Evolutionary conservation across 2,329 filamentous ascomycete genomes (phyloP).

Genomic region (Fusarium siculi): DNA sequence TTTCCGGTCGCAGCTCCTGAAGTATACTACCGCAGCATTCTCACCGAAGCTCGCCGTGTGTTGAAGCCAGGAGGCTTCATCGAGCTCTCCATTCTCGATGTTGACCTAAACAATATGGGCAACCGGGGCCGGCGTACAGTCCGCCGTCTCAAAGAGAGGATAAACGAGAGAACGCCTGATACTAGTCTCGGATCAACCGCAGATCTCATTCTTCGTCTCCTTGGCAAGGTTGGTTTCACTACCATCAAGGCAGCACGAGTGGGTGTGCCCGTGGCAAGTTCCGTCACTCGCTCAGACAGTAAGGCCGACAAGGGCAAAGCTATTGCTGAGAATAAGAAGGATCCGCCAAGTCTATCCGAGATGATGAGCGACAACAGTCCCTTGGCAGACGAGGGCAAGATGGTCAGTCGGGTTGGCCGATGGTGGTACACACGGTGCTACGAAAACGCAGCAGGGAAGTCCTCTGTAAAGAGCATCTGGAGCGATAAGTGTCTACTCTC

Average conservation of each 20-base stretch:
- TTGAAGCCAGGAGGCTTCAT: slow-evolving; percentile 81
- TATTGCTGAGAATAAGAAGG: slow-evolving; percentile 45
- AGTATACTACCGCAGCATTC: slow-evolving; percentile 73
- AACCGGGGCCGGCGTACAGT: slow-evolving; percentile 74
- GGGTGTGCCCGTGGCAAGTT: slow-evolving; percentile 76
- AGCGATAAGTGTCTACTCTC: slow-evolving; percentile 76
- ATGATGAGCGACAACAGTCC: slow-evolving; percentile 76
- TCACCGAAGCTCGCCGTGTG: slow-evolving; percentile 81
- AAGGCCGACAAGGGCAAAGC: slow-evolving; percentile 24
- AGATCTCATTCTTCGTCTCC: slow-evolving; percentile 71
- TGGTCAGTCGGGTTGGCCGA: slow-evolving; percentile 90
- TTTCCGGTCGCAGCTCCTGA: slow-evolving; percentile 79
- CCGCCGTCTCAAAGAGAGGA: slow-evolving; percentile 75
- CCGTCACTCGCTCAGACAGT: slow-evolving; percentile 50
- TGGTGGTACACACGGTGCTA: slow-evolving; percentile 99
- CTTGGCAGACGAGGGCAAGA: slow-evolving; percentile 82
- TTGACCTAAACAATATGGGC: slow-evolving; percentile 87
- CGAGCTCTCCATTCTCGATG: slow-evolving; percentile 81
- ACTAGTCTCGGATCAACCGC: slow-evolving; percentile 69
- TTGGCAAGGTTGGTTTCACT: slow-evolving; percentile 76
- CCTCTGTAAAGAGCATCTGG: slow-evolving; percentile 74
- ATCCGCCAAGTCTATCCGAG: slow-evolving; percentile 71
- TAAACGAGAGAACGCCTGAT: slow-evolving; percentile 70
- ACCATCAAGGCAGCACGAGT: slow-evolving; percentile 81
- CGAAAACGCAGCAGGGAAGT: slow-evolving; percentile 70